Evolutionary conservation across 306 rosid genomes (phyloP).

Genomic region (Fagus sylvatica): DNA sequence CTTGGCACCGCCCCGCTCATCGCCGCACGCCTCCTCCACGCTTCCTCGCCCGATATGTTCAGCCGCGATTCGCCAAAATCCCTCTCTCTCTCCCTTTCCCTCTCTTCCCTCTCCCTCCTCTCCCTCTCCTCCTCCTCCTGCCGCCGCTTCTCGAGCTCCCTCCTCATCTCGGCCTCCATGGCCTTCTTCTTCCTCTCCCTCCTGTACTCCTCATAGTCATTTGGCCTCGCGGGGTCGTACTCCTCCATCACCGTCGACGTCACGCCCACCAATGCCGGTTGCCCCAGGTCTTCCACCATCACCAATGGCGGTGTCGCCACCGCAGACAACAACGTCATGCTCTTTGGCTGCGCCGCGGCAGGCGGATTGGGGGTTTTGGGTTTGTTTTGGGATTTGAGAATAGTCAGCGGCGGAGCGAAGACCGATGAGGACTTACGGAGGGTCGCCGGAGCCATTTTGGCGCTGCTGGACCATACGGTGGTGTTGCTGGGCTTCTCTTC

Average conservation of each 20-base stretch:
- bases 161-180: conserved; percentile 75
- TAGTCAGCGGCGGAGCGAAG: conserved; percentile 70
- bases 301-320: conserved; percentile 16
- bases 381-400: conserved; percentile 61
- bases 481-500: conserved; percentile 78
- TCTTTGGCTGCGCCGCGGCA: conserved; percentile 20
- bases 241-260: conserved; percentile 80
- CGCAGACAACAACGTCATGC: background rate
- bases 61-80: conserved; percentile 56
- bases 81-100: conserved; percentile 45
- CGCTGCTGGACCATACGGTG: conserved; percentile 87
- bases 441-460: conserved; percentile 97
- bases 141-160: conserved; percentile 75
- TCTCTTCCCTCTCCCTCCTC: conserved; percentile 45
- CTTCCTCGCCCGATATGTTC: conserved; percentile 95
- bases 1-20: conserved; percentile 75
- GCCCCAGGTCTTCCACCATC: conserved; percentile 37
- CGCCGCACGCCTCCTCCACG: conserved; percentile 93
- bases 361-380: conserved; percentile 37
- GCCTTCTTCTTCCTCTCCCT: conserved; percentile 80
- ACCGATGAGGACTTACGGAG: conserved; percentile 78
- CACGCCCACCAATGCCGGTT: conserved; percentile 81
- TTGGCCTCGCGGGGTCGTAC: conserved; percentile 94
- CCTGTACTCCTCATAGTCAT: conserved; percentile 89
- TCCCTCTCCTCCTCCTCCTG: conserved; percentile 64